Percentiles rank a stretch among this genome's conserved stretches.
These are phyloP conservation scores for Solanum chacoense DNA, from an alignment of 305 asterid species.

Conservation along the genomic window DNA sequence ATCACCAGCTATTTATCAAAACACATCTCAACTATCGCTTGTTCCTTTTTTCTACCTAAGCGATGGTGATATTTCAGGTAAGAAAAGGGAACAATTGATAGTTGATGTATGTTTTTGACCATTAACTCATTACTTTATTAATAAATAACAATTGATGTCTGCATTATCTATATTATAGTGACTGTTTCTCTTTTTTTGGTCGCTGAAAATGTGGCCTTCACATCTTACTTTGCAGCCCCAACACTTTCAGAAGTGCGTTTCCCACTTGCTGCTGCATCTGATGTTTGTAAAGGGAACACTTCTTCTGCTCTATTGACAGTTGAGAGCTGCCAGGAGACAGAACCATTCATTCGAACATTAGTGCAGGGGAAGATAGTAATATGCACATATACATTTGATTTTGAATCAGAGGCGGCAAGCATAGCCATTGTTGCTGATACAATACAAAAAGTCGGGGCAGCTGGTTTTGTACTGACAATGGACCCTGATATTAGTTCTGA, in stretches of 20 bases:
- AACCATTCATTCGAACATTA: constrained; percentile 27
- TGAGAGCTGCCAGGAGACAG: constrained; percentile 44
- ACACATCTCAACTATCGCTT: background rate
- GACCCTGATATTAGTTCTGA: constrained; percentile 39
- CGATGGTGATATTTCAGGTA: background rate
- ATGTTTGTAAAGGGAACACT: constrained; percentile 34
- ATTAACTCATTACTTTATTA: background rate
- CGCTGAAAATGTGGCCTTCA: background rate
- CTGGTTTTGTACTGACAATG: constrained; percentile 53
- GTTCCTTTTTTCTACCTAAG: background rate
- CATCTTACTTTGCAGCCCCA: constrained; percentile 31
- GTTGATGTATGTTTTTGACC: background rate
- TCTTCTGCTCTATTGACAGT: constrained; percentile 26
- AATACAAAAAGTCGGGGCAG: constrained; percentile 32
- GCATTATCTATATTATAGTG: background rate
- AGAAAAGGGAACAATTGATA: background rate
- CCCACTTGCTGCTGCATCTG: constrained; percentile 50
- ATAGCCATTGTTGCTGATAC: constrained; percentile 41
- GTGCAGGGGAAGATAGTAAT: constrained; percentile 48
- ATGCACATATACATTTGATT: constrained; percentile 46
- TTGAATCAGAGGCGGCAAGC: constrained; percentile 35
- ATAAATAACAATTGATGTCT: background rate
- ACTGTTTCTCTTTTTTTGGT: background rate
- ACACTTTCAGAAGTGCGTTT: constrained; percentile 29
- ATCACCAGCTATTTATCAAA: background rate